These are phyloP conservation scores for Zoysia matrella DNA, from an alignment of 202 grass and related monocot genomes.

Conservation along the genomic window DNA sequence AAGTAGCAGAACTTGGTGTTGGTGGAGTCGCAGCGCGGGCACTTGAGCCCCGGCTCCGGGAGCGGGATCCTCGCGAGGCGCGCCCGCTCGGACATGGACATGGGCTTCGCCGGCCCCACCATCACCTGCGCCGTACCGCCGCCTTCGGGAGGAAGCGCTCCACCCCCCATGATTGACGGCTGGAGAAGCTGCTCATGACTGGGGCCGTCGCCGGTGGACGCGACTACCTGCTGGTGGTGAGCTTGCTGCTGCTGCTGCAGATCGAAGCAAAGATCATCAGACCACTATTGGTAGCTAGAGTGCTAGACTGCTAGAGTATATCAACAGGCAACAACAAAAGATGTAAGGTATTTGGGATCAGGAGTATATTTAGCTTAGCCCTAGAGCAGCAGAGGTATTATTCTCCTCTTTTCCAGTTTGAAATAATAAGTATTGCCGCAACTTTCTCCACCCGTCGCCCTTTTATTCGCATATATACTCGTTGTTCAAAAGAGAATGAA, in stretches of 20 bases:
- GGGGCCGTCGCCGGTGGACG: conserved; percentile 11
- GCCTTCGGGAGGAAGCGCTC: conserved; percentile 32
- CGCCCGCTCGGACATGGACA: conserved; percentile 66
- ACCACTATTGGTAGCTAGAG: no score
- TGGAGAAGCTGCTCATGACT: conserved; percentile 48
- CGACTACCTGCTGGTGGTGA: conserved; percentile 36
- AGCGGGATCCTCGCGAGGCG: conserved; percentile 68
- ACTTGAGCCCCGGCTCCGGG: conserved; percentile 63
- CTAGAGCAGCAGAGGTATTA: conserved; percentile 30
- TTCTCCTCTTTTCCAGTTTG: no score
- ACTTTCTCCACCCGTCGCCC: conserved; percentile 30
- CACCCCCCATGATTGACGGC: conserved; percentile 47
- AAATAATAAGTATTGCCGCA: conserved; percentile 34
- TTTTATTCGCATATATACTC: conserved; percentile 33
- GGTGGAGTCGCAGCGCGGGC: no score
- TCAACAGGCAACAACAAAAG: conserved; percentile 20
- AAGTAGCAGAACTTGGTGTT: conserved; percentile 82
- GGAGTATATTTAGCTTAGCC: conserved; percentile 45
- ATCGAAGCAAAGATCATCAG: no score
- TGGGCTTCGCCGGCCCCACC: conserved; percentile 48
- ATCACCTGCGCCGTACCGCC: not conserved
- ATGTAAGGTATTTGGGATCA: conserved; percentile 28
- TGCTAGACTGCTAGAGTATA: conserved; percentile 25
- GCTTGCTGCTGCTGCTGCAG: conserved; percentile 73
- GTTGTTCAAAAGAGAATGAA: conserved; percentile 52